Base-by-base conservation (phyloP, 345 rosid genomes). In the Acer saccharum region DNA sequence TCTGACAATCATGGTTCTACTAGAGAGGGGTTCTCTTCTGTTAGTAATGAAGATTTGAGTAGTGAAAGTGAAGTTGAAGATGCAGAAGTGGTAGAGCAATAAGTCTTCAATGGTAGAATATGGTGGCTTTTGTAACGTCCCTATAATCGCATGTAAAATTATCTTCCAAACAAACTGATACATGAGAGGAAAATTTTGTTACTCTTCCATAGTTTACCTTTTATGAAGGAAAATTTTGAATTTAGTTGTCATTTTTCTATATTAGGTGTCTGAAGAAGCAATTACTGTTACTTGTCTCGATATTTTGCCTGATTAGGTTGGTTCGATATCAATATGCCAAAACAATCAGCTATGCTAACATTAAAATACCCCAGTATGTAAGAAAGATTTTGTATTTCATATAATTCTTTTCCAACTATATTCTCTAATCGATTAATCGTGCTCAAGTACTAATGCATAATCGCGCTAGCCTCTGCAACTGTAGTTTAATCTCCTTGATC, bases 31-130 rank as follows among this genome's bases (percentile, higher is more conserved):
- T 58, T 55, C 17, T 74, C 76, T n/a, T 69, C 75, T 55, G 71
- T 65, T 41, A 73, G 73, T 25, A 46, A 72, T 25, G 83, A 82
- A 55, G 68, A 58, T 71, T 78, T 50, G 58, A 76, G 79, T 69
- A 84, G 88, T 11, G 87, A 64, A 25, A 86, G 88, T 80, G 92
- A 84, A 81, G 87, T 86, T 58, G 90, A 86, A 71, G 78, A 82
- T 20, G 69, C 18, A 10, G 72, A 76, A 68, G 18, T n/a, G 50
- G 44, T 69, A 27, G 18, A 48, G 62, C 35, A 44, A 61, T 60
- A 27, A 58, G 43, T 32, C 25, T 48, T 44, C 7, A 12, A 6
- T 48, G 11, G 21, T 32, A 39, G 48, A 77, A 23, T 27, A 25
- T 69, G 44, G 17, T 10, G 69, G 41, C 35, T 65, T 54, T 16